Base-by-base conservation (phyloP, 148 eudicot genomes). In the Heliamphora exappendiculata region DNA sequence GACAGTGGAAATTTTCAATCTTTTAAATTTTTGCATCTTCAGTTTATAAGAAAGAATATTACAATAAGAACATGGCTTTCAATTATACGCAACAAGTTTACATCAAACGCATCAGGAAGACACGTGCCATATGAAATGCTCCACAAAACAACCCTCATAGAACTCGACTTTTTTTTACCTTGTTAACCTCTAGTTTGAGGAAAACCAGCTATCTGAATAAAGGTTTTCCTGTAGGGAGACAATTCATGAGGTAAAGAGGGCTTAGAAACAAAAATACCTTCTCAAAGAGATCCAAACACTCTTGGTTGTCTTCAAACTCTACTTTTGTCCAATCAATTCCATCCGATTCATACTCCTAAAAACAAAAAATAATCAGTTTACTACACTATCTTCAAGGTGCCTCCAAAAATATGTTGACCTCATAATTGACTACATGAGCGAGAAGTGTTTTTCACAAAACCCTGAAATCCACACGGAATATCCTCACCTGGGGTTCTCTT, bases 311-410 rank as follows among this genome's bases (percentile, higher is more conserved):
- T 81, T 82, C 87, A 81, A 89, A 96, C 63, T 91, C 94, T 26
- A 96, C 88, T 81, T 86, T 93, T 79, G 87, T 83, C 97, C 97
- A 91, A 78, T 96, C 93, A 82, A 96, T 89, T 42, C 98, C 99
- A 84, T 96, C 98, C 71, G 81, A 82, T 82, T 89, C 97, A 82
- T 96, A 93, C 75, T 91, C 97, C 99, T 96, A 85, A 54, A 68
- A 60, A 39, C n/a, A 39, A 81, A 76, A 80, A n/a, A 57, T 47
- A 75, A 66, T 72, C 39, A 51, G 39, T 69, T 39, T 11, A 22
- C 50, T 19, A 76, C 14, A 76, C 22, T 17, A 22, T 29, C 6
- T 65, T 29, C 34, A 0, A 44, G n/a, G 70, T 19, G 77, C 41
- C 62, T 12, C 24, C 70, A 22, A 64, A 13, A 73, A 70, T 14